Conservation (phyloP, 495 filamentous ascomycete species). For the Bombardia bombarda region DNA sequence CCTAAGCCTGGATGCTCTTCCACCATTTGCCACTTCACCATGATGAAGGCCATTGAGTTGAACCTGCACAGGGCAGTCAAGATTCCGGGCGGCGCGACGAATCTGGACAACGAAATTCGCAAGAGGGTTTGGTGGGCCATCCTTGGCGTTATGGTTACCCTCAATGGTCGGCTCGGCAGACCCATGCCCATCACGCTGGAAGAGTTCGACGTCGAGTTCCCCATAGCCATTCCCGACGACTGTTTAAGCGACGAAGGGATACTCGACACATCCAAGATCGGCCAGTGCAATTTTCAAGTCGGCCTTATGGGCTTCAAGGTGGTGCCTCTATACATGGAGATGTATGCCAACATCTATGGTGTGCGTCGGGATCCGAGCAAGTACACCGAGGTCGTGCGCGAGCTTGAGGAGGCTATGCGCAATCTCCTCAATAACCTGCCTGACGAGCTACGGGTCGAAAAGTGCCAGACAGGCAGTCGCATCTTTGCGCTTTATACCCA, state of each 20-base stretch:
- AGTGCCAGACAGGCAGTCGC: constrained; percentile 42
- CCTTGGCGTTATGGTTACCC: constrained; percentile 49
- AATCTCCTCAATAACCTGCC: constrained; percentile 51
- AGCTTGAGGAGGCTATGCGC: constrained; percentile 53
- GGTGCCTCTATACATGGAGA: constrained; percentile 55
- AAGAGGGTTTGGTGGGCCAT: constrained; percentile 73
- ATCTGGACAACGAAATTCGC: constrained; percentile 61
- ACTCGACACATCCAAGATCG: constrained; percentile 37
- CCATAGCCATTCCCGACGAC: constrained; percentile 60
- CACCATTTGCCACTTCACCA: constrained; percentile 51
- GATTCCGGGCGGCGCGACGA: constrained; percentile 43
- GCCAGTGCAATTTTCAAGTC: constrained; percentile 55
- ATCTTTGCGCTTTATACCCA: constrained; percentile 44
- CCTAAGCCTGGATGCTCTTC: constrained; percentile 71
- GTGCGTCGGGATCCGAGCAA: constrained; percentile 47
- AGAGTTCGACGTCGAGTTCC: constrained; percentile 71
- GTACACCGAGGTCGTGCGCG: constrained; percentile 54
- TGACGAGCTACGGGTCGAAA: constrained; percentile 37
- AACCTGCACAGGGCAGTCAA: constrained; percentile 65
- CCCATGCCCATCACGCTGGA: constrained; percentile 64
- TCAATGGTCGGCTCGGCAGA: constrained; percentile 65
- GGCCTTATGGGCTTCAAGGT: constrained; percentile 55
- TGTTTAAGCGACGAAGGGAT: constrained; percentile 46
- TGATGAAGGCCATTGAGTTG: constrained; percentile 60
- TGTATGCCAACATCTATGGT: constrained; percentile 64